Base-by-base conservation (phyloP, 306 rosid species). In the Cucurbita ficifolia region DNA sequence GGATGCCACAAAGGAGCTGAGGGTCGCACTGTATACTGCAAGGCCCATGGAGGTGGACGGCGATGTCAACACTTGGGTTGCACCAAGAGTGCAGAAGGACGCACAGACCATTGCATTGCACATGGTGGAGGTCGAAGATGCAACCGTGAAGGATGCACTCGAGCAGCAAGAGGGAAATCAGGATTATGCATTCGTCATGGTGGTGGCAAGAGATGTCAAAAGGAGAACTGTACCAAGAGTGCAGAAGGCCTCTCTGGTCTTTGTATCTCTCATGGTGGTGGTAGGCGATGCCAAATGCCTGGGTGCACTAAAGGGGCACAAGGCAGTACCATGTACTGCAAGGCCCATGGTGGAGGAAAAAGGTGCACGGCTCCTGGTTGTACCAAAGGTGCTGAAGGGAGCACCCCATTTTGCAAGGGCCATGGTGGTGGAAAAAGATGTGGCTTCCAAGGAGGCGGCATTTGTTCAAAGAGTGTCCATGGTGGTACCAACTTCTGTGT, bases 1-100 rank as follows among this genome's bases (percentile, higher is more conserved):
- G 97, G 96, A n/a, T 92, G 97, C 83, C 92, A 85, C 82, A 92
- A 92, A 77, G 97, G 97, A 59, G 96, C 97, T 1, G 97, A 92
- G 85, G 97, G 97, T 60, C 90, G 97, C 12, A 92, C 97, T 7
- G 97, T 86, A 69, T 92, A 89, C 80, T 92, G 97, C 83, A 92
- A 92, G 88, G 97, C 97, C 76, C 97, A 92, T 73, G 97, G 97
- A 78, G 97, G 97, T 22, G 97, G 97, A n/a, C 84, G 97, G 49
- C 88, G 97, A 57, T 92, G 97, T 78, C 94, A 92, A 65, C 84
- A 65, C 81, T 88, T 92, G 79, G 97, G 97, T 60, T 92, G 97
- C 81, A 89, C 97, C n/a, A 92, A 89, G 87, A 92, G 97, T 84
- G 97, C 97, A 42, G 97, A 92, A 85, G 97, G 97, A 40, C 92